Evolutionary conservation across 768 basidiomycete genomes (phyloP), one percentile per base, ranked within the genome.

Genomic region (Pleurotus pulmonarius): DNA sequence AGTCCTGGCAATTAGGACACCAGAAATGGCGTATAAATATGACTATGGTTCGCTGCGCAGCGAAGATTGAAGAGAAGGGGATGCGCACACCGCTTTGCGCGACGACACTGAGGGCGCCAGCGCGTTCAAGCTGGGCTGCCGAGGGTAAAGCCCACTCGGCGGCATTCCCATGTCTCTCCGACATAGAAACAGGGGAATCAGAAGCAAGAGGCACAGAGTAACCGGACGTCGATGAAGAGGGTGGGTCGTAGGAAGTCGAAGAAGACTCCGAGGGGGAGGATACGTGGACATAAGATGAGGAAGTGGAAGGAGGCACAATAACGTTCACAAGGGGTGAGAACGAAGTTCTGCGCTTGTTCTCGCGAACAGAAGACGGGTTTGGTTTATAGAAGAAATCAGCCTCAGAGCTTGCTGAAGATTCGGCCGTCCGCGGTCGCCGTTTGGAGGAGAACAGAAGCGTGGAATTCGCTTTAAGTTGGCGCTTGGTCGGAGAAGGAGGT

Each of bases 1-100:
- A 97, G 68, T 96, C 93, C 65, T 93, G 91, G 68, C 90, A 92
- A 11, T 85, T 70, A 0, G 90, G 87, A 65, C 92, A 94, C 89
- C 86, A 90, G 71, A 94, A 94, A 69, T 93, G 90, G 43, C 94
- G 78, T 60, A 97, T 87, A 73, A 96, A 96, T 41, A 94, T 71
- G 52, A 93, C 84, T 59, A 94, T 79, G 0, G 87, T 88, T 56
- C 73, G 73, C 47, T 73, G 74, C 6, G 64, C 59, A 29, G 63
- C 75, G 63, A 87, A 86, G 40, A 96, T 68, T 20, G 85, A 80
- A 0, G 88, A 87, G 59, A 95, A 93, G 37, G 70, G 74, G 54
- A 89, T 74, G 7, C 81, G 77, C 7, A 83, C 62, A 3, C 92
- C 93, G 12, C 82, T 81, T 58, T 88, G 83, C 40, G 83, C 80